phyloP scores from a whole-genome alignment of 441 rosid species.

The Mallotus repandus region DNA sequence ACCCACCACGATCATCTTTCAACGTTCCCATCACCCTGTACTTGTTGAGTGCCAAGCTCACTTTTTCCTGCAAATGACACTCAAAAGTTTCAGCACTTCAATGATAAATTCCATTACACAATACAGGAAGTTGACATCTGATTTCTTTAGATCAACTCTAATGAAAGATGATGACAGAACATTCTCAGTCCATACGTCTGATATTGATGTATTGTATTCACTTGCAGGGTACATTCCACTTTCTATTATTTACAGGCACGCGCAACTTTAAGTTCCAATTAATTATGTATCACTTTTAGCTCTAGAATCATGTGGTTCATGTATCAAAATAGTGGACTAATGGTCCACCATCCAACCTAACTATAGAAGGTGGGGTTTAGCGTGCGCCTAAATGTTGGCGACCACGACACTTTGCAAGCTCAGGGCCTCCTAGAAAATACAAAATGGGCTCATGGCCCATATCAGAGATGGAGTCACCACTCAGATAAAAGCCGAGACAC shows the following conservation, averaged over 20 bases:
- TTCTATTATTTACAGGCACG: constrained; percentile 2
- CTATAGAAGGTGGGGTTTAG: too few species aligned
- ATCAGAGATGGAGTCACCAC: too few species aligned
- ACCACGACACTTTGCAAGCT: too few species aligned
- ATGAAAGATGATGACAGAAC: constrained; percentile 17
- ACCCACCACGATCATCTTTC: constrained; percentile 14
- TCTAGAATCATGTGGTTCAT: constrained; percentile 14
- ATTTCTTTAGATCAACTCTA: neutral
- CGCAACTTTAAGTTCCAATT: neutral
- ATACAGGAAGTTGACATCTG: constrained; percentile 15
- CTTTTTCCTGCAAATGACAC: neutral
- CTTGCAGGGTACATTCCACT: neutral
- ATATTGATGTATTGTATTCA: neutral
- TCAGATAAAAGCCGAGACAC: too few species aligned
- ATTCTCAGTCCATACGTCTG: constrained; percentile 13
- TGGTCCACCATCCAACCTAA: constrained; percentile 38
- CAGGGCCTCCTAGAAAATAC: too few species aligned
- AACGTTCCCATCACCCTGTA: constrained; percentile 6
- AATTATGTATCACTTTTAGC: neutral
- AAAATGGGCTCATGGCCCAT: too few species aligned
- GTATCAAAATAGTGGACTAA: constrained; percentile 33
- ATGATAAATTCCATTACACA: constrained; percentile 11
- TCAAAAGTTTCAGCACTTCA: constrained; percentile 20
- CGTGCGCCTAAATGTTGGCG: too few species aligned
- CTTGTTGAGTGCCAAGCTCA: constrained; percentile 10